These are phyloP conservation scores for Populus euphratica DNA, from an alignment of 345 rosid genomes.

Conservation along the genomic window DNA sequence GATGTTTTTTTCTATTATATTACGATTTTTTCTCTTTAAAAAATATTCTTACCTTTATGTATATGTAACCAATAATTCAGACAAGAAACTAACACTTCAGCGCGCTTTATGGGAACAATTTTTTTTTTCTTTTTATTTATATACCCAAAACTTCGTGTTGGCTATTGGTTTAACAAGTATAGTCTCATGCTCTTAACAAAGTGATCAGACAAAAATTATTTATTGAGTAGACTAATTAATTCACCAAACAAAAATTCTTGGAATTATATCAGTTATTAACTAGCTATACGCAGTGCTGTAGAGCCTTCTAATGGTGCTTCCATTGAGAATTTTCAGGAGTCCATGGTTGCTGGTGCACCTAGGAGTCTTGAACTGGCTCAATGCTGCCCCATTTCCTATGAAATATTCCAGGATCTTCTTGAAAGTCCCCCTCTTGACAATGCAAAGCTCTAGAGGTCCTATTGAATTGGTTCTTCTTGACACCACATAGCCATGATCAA, in stretches of 20 bases:
- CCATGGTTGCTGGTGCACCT: conserved; percentile 72
- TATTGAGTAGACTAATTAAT: too few species aligned
- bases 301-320: conserved; percentile 50
- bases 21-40: too few species aligned
- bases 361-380: conserved; percentile 94
- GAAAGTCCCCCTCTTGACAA: conserved; percentile 71
- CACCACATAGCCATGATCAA: conserved; percentile 77
- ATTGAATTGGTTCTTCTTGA: conserved; percentile 70
- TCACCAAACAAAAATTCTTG: background rate
- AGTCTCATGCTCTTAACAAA: too few species aligned
- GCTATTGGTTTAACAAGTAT: too few species aligned
- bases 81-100: too few species aligned
- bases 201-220: too few species aligned
- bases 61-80: too few species aligned
- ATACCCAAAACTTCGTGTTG: too few species aligned
- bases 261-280: background rate
- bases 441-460: conserved; percentile 79
- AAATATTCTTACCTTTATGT: too few species aligned
- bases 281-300: conserved; percentile 58
- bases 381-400: conserved; percentile 67
- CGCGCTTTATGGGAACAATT: too few species aligned
- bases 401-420: conserved; percentile 67
- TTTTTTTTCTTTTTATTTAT: too few species aligned
- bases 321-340: conserved; percentile 60
- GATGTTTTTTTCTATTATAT: too few species aligned